Evolutionary conservation across 1,284 basidiomycete species (phyloP), one percentile per base, ranked within the genome.

Genomic region (Ceratobasidium sp.): DNA sequence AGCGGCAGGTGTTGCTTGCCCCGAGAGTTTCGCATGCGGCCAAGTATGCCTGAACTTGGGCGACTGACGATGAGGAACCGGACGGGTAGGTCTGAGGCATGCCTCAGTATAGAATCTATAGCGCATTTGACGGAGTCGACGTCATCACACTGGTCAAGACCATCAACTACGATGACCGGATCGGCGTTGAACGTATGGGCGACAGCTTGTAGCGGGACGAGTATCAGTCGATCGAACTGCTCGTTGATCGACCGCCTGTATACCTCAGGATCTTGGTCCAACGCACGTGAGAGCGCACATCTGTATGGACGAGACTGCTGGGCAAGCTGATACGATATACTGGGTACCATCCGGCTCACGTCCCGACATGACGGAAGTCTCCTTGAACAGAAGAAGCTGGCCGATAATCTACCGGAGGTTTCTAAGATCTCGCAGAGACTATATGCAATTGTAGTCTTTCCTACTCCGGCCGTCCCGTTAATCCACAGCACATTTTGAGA

Each of bases 341-440:
- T 64, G 23, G 63, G 42, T 12, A 64, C 5, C 2, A 64, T 44
- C 40, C 15, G 63, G 46, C 20, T 49, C 3, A 49, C 46, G 46
- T 49, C 46, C 20, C 46, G 46, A 12, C 46, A 49, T 18, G 6
- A 6, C 13, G 44, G 13, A 46, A 7, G n/a, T n/a, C n/a, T n/a
- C n/a, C 46, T 15, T 4, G 46, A 49, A 26, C 67, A 69, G 44
- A 69, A 69, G 49, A 69, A 69, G 67, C 67, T 69, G 12, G 67
- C 67, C 12, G n/a, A 9, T 28, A 28, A 42, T 20, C 23, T 20
- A 6, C 26, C 12, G 4, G 20, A 23, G 12, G 5, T 44, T n/a
- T 66, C 40, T 20, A 66, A 20, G 18, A 15, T 4, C 39, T 66
- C 63, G 63, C 39, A 40, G 3, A 64, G 10, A 39, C 39, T 64